A percentile compares a stretch with the other conserved stretches of the same genome.
Conservation (phyloP, 1,139 yeast genomes). For the Nakaseomyces sp. region DNA sequence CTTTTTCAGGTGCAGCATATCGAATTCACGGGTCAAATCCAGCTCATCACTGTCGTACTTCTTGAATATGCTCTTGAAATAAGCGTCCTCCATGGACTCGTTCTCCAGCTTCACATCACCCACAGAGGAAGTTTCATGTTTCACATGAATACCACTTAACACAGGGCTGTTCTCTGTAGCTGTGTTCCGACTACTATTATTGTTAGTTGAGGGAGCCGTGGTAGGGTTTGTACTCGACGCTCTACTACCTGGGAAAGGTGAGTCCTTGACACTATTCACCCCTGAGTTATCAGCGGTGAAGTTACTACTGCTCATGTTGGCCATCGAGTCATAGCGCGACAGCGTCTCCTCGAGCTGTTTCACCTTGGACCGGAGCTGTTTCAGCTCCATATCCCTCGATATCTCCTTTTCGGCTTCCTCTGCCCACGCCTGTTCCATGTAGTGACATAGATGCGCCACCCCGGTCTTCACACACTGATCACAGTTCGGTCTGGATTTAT, state of each 20-base stretch:
- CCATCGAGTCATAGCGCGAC: constrained; percentile 18
- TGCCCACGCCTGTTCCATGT: constrained; percentile 53
- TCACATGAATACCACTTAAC: not conserved
- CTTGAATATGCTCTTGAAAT: constrained; percentile 2
- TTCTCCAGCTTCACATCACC: not conserved
- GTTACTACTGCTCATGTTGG: not conserved
- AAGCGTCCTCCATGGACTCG: not conserved
- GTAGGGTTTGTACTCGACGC: constrained; percentile 1
- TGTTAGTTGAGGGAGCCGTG: constrained; percentile 1
- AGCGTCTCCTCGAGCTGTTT: constrained; percentile 27
- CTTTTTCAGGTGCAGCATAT: constrained; percentile 41
- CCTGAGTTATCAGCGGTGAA: not conserved
- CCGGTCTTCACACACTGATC: constrained; percentile 65
- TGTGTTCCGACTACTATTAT: not conserved
- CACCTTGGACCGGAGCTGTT: constrained; percentile 28
- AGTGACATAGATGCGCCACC: constrained; percentile 65
- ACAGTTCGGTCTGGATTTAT: constrained; percentile 51
- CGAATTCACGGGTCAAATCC: constrained; percentile 40
- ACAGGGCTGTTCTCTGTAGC: not conserved
- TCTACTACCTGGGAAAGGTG: not conserved
- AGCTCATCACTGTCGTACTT: constrained; percentile 32
- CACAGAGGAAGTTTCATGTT: not conserved
- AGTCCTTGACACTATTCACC: not conserved
- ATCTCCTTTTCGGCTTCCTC: constrained; percentile 42
- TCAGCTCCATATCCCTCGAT: constrained; percentile 33